Evolutionary conservation across 73 alveolate genomes (phyloP).

Genomic region (Stentor coeruleus): DNA sequence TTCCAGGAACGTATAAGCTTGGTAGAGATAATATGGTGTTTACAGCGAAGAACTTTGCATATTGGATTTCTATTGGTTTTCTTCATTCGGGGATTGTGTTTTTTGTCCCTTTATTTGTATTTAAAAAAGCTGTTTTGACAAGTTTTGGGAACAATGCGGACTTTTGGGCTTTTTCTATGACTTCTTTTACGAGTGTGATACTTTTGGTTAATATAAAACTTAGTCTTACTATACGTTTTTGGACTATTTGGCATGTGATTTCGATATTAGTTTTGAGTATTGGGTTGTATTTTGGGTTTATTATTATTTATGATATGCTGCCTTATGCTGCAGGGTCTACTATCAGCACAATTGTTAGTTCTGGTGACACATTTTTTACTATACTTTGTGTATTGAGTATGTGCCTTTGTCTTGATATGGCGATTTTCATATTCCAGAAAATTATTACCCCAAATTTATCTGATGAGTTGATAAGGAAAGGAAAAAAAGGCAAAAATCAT

Average conservation of each 20-base stretch:
- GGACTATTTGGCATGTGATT: slow-evolving; percentile 28
- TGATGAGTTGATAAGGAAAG: background rate
- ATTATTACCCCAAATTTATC: background rate
- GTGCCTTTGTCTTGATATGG: background rate
- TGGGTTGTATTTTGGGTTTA: slow-evolving; percentile 14
- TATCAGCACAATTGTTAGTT: too few relatives aligned
- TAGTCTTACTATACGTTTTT: slow-evolving; percentile 30
- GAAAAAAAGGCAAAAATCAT: too few relatives aligned
- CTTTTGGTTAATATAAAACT: slow-evolving; percentile 37
- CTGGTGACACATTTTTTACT: background rate
- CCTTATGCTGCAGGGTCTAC: background rate
- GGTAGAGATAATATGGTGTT: slow-evolving; percentile 41
- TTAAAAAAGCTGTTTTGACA: background rate
- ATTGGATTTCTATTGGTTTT: slow-evolving; percentile 36
- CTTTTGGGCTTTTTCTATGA: slow-evolving; percentile 40
- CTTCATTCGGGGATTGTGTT: slow-evolving; percentile 29
- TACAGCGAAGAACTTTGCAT: slow-evolving; percentile 31
- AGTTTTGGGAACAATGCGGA: slow-evolving; percentile 31
- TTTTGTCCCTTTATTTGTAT: slow-evolving; percentile 29
- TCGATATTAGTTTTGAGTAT: background rate
- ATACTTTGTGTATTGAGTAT: background rate
- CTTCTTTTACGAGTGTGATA: slow-evolving; percentile 36
- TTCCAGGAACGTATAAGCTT: slow-evolving; percentile 28
- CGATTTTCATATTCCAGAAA: background rate
- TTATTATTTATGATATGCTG: slow-evolving; percentile 7